Conservation (phyloP, 1,139 yeast species). For the Geotrichum klebahnii region DNA sequence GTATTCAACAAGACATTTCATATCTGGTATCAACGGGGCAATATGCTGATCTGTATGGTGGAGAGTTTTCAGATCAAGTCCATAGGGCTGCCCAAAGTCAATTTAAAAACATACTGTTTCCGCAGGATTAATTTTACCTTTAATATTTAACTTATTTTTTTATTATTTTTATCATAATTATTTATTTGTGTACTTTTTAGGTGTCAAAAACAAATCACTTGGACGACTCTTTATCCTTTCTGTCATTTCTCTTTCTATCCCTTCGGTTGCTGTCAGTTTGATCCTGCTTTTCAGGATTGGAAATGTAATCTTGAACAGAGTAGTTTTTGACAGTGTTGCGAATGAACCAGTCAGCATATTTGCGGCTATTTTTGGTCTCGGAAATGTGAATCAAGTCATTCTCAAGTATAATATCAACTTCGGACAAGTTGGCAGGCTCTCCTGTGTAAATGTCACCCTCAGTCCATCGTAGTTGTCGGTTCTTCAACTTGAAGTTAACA, state of each 20-base stretch:
- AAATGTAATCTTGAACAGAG: slow-evolving; percentile 43
- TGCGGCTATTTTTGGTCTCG: slow-evolving; percentile 45
- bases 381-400: slow-evolving; percentile 45
- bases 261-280: slow-evolving; percentile 15
- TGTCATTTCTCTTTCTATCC: slow-evolving; percentile 17
- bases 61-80: slow-evolving; percentile 14
- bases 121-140: background rate
- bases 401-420: slow-evolving; percentile 44
- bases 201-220: background rate
- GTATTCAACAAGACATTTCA: slow-evolving; percentile 25
- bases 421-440: slow-evolving; percentile 42
- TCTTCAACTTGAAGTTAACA: slow-evolving; percentile 45
- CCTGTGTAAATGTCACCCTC: slow-evolving; percentile 45
- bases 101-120: slow-evolving; percentile 5
- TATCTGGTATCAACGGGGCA: slow-evolving; percentile 17
- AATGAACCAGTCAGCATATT: slow-evolving; percentile 49
- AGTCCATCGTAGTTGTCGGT: slow-evolving; percentile 45
- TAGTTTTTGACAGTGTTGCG: slow-evolving; percentile 47
- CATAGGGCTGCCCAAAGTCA: slow-evolving; percentile 13
- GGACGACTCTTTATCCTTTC: slow-evolving; percentile 7
- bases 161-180: background rate
- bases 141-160: too few species aligned
- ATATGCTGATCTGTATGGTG: slow-evolving; percentile 14
- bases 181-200: background rate
- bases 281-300: slow-evolving; percentile 35